Percentiles rank a stretch among this genome's conserved stretches.
Evolutionary conservation across 2,329 filamentous ascomycete genomes (phyloP).

Genomic region (Claviceps quebecensis): DNA sequence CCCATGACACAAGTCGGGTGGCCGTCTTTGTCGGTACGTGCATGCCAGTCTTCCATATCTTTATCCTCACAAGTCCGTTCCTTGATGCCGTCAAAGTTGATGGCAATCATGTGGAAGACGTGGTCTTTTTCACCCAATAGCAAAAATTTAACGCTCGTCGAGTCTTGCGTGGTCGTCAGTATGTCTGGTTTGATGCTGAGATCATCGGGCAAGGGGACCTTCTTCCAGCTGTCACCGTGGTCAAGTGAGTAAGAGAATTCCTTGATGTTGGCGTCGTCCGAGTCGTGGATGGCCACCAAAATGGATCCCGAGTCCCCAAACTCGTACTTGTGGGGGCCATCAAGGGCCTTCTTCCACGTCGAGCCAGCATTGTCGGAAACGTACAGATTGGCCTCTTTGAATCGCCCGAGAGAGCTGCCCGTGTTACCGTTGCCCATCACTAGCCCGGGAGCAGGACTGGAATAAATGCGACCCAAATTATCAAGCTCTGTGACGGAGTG

Average conservation of each 20-base stretch:
- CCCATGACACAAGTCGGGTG: constrained; percentile 89
- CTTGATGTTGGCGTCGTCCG: constrained; percentile 42
- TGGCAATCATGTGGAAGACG: constrained; percentile 51
- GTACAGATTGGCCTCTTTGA: constrained; percentile 64
- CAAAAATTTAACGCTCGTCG: constrained; percentile 82
- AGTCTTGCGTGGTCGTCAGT: constrained; percentile 82
- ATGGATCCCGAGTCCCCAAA: constrained; percentile 90
- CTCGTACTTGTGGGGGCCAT: constrained; percentile 87
- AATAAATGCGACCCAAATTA: constrained; percentile 79
- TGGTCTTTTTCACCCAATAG: constrained; percentile 50
- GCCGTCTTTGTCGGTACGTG: constrained; percentile 65
- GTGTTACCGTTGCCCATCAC: constrained; percentile 91
- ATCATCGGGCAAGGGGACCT: constrained; percentile 50
- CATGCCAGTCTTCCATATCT: constrained; percentile 82
- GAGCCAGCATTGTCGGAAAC: constrained; percentile 84
- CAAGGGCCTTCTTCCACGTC: constrained; percentile 62
- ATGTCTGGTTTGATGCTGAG: constrained; percentile 56
- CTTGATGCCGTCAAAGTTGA: constrained; percentile 75
- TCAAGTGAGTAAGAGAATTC: constrained; percentile 67
- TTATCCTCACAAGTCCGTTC: constrained; percentile 62
- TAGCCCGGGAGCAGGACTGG: constrained; percentile 82
- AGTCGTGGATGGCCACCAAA: constrained; percentile 69
- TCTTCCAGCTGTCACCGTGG: constrained; percentile 74
- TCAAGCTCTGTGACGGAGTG: constrained; percentile 80
- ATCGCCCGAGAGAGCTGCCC: constrained; percentile 57